A percentile compares a stretch with the other conserved stretches of the same genome.
Evolutionary conservation across 1,284 basidiomycete genomes (phyloP).

Genomic region (Fomitopsis palustris): DNA sequence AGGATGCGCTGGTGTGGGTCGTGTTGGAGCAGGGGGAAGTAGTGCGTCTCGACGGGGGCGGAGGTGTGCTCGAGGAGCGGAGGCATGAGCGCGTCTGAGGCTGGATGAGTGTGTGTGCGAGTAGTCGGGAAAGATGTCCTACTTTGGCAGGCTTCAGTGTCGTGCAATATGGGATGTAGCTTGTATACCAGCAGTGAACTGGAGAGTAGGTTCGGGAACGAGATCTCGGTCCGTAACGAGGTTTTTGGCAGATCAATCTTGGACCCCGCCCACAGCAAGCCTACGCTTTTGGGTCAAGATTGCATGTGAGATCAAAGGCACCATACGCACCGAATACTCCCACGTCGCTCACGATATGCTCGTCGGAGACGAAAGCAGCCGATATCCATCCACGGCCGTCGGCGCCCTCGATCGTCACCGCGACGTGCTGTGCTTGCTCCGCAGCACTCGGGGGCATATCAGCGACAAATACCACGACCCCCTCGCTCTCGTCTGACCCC

Average conservation of each 20-base stretch:
- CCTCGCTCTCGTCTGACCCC: slow-evolving; percentile 72
- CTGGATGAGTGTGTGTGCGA: background rate
- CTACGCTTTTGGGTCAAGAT: slow-evolving; percentile 7
- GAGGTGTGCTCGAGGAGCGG: slow-evolving; percentile 60
- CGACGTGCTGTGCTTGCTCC: slow-evolving; percentile 33
- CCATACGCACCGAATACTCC: slow-evolving; percentile 43
- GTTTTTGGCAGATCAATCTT: slow-evolving; percentile 32
- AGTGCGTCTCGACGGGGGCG: slow-evolving; percentile 63
- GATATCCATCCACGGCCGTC: slow-evolving; percentile 62
- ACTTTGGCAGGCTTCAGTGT: slow-evolving; percentile 22
- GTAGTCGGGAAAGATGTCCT: background rate
- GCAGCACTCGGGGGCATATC: slow-evolving; percentile 29
- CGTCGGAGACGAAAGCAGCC: slow-evolving; percentile 42
- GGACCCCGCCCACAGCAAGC: slow-evolving; percentile 19
- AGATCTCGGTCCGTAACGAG: slow-evolving; percentile 22
- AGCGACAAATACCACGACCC: slow-evolving; percentile 59
- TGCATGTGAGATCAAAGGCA: background rate
- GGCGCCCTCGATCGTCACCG: slow-evolving; percentile 46
- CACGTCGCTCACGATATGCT: slow-evolving; percentile 30
- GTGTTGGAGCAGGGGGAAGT: slow-evolving; percentile 46
- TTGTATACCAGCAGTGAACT: slow-evolving; percentile 65
- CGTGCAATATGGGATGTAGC: slow-evolving; percentile 30
- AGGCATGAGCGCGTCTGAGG: slow-evolving; percentile 43
- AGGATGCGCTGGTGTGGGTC: slow-evolving; percentile 38
- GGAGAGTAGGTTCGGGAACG: slow-evolving; percentile 40